Evolutionary conservation across 2,329 filamentous ascomycete species (phyloP), one percentile per base, ranked within the genome.

Genomic region (Fusarium temperatum): DNA sequence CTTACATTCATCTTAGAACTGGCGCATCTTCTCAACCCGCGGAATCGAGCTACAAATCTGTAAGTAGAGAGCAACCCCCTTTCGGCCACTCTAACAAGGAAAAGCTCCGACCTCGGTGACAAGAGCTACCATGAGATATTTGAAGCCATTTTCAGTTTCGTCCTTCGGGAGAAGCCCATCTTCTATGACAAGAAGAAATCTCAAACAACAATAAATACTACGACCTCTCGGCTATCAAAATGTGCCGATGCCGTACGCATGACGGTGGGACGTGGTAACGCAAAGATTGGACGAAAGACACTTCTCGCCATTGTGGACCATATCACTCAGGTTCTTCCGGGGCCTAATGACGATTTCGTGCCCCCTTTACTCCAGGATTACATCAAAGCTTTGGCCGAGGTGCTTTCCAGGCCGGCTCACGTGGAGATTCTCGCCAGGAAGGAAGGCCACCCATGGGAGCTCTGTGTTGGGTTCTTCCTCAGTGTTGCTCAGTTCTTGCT

Each of bases 81-180:
- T 41, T 58, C 36, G 32, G 51, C 14, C 41, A 44, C 24, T 56
- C 63, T 68, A 66, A 74, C 59, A 54, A 69, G 63, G 66, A 36
- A 64, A 78, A 83, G 82, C 41, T 78, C 81, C 36, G 78, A 82
- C 18, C 85, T 98, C 39, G 89, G 88, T 51, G 94, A 97, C 79
- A 93, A 93, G 79, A 89, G 89, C n/a, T 97, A 93, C 75, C 92
- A 96, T 78, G 89, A 89, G 67, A 90, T 98, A 48, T 94, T 94
- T 76, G 94, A 98, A 78, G 89, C 90, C 3, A 84, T 98, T 6
- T 98, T 98, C 79, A 87, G 89, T 61, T 92, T 88, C 78, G 88
- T 88, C 3, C 81, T 91, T 24, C 82, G 87, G 20, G 95, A 98
- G 75, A 94, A 94, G 79, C 85, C 90, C 15, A 80, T 83, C 24